These are phyloP conservation scores for Coemansia sp. DNA, from an alignment of 192 early-diverging fungal species.

Conservation along the genomic window DNA sequence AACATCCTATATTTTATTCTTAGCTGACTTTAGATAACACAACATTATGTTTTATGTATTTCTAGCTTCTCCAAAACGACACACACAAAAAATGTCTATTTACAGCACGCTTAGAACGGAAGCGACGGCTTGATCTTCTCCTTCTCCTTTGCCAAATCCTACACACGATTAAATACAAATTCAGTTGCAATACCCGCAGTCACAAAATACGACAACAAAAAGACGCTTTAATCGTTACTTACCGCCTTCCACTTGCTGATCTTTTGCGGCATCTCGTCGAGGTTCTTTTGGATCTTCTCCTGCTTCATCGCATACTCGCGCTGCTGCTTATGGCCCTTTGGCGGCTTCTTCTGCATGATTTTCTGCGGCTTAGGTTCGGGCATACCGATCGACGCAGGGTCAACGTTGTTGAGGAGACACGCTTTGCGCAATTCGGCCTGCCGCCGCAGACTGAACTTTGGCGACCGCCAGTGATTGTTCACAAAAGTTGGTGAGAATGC, in stretches of 20 bases:
- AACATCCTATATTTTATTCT: too few relatives aligned
- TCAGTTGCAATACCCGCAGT: background rate
- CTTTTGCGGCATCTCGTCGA: constrained; percentile 52
- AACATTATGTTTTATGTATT: background rate
- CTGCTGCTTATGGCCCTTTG: constrained; percentile 55
- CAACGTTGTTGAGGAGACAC: constrained; percentile 50
- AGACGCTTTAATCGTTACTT: background rate
- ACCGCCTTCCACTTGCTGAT: constrained; percentile 54
- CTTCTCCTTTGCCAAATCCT: constrained; percentile 45
- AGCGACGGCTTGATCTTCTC: constrained; percentile 39
- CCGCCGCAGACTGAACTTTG: constrained; percentile 52
- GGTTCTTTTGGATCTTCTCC: constrained; percentile 41
- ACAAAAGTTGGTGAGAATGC: constrained; percentile 45
- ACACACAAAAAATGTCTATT: background rate
- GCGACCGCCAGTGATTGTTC: constrained; percentile 53
- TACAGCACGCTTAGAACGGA: constrained; percentile 36
- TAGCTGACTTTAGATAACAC: too few relatives aligned
- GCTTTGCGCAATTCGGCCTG: constrained; percentile 66
- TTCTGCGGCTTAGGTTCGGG: constrained; percentile 33
- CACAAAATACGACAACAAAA: too few relatives aligned
- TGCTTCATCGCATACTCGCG: constrained; percentile 37
- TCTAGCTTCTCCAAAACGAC: too few relatives aligned
- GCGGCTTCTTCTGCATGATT: constrained; percentile 43
- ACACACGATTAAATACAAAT: background rate
- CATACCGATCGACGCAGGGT: constrained; percentile 56